These are phyloP conservation scores for Aphanomyces stellatus DNA, from an alignment of 352 stramenopile species.

Conservation along the genomic window DNA sequence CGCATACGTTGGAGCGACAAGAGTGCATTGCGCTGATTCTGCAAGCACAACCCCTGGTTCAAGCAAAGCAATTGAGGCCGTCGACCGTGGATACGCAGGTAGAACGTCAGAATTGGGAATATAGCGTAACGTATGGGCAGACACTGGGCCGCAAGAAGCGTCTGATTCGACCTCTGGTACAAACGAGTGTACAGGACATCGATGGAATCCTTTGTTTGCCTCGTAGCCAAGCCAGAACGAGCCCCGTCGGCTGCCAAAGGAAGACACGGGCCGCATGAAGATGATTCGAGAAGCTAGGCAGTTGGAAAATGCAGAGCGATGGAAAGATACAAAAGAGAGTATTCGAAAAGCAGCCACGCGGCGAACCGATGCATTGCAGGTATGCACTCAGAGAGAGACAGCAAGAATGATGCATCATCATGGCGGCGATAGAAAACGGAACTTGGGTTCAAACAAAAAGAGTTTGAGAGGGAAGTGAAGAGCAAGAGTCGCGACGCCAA, in stretches of 20 bases:
- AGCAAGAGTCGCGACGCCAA: conserved; percentile 5
- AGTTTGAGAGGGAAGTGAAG: conserved; percentile 8
- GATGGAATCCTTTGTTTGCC: neutral
- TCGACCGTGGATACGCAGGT: neutral
- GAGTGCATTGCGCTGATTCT: conserved; percentile 12
- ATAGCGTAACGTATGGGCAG: neutral
- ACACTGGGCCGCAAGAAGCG: neutral
- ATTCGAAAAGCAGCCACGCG: conserved; percentile 1
- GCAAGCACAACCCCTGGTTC: conserved; percentile 5
- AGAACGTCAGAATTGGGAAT: neutral
- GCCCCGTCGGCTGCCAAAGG: neutral
- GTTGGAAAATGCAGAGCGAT: conserved; percentile 8
- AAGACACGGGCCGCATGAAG: neutral
- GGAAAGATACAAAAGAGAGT: conserved; percentile 12
- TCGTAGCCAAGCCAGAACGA: neutral
- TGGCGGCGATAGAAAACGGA: neutral
- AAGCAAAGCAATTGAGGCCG: neutral
- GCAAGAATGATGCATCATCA: neutral
- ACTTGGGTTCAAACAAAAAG: conserved; percentile 12
- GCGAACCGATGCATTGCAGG: neutral
- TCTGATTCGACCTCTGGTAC: neutral
- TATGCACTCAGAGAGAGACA: neutral
- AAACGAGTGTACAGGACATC: neutral
- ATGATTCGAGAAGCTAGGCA: conserved; percentile 10
- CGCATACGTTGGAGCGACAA: neutral